phyloP scores from a whole-genome alignment of 192 early-diverging fungal species.

The Coemansia guatemalensis region DNA sequence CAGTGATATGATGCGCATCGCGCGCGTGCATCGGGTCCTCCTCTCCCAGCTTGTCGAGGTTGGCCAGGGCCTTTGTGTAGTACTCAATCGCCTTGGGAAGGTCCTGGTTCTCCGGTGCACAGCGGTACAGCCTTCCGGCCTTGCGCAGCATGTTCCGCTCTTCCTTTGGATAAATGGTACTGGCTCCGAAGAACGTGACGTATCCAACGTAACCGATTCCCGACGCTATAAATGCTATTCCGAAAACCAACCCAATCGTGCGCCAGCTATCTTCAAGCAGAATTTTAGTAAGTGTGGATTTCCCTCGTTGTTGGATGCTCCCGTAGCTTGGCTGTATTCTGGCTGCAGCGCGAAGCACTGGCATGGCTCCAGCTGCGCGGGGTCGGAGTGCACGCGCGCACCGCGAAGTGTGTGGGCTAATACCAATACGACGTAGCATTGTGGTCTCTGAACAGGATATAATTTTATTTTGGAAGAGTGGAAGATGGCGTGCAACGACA shows the following conservation, averaged over 20 bases:
- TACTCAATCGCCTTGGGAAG: conserved; percentile 42
- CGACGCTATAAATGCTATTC: neutral
- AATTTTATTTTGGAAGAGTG: neutral
- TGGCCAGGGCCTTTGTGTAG: conserved; percentile 31
- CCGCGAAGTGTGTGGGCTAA: neutral
- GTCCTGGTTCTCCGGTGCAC: conserved; percentile 42
- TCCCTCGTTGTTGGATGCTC: conserved; percentile 10
- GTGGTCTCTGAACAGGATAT: neutral
- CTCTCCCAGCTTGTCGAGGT: conserved; percentile 32
- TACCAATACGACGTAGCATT: neutral
- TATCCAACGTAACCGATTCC: conserved; percentile 30
- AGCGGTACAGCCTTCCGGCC: conserved; percentile 41
- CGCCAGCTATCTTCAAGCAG: conserved; percentile 10
- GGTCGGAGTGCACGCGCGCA: neutral
- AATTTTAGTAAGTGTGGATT: conserved; percentile 2
- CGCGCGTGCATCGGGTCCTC: conserved; percentile 27
- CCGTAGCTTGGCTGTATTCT: neutral
- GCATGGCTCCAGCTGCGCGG: neutral
- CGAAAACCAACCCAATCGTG: conserved; percentile 8
- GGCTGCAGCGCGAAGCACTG: neutral
- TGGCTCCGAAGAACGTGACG: conserved; percentile 32
- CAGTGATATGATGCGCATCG: conserved; percentile 40
- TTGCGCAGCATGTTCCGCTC: conserved; percentile 44
- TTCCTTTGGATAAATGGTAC: conserved; percentile 29
- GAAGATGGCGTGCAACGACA: neutral